Evolutionary conservation across 352 stramenopile species (phyloP).

Genomic region (Phytophthora constricta): DNA sequence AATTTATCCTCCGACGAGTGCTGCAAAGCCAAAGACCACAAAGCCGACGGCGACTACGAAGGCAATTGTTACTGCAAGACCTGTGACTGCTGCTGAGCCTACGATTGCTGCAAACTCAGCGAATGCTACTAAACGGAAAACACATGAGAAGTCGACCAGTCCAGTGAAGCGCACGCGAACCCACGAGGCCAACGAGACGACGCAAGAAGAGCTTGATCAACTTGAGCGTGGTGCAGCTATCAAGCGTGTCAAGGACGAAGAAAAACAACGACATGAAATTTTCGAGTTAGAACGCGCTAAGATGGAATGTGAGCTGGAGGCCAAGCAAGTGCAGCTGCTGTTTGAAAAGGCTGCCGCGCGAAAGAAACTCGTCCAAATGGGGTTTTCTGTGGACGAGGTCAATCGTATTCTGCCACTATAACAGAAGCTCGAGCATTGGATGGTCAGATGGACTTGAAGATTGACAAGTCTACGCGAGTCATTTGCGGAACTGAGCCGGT

Average conservation of each 20-base stretch:
- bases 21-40: not conserved
- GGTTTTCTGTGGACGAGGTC: slow-evolving; percentile 47
- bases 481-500: too few relatives aligned
- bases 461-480: too few relatives aligned
- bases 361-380: slow-evolving; percentile 53
- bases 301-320: slow-evolving; percentile 35
- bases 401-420: slow-evolving; percentile 48
- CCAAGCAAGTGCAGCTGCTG: slow-evolving; percentile 48
- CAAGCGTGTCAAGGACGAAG: slow-evolving; percentile 36
- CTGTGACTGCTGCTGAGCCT: not conserved
- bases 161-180: slow-evolving; percentile 18
- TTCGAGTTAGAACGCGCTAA: slow-evolving; percentile 36
- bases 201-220: slow-evolving; percentile 8
- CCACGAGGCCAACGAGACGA: slow-evolving; percentile 10
- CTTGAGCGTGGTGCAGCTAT: slow-evolving; percentile 36
- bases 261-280: slow-evolving; percentile 35
- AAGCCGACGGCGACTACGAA: not conserved
- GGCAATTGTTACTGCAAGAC: not conserved
- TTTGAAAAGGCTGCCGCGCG: slow-evolving; percentile 54
- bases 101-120: not conserved
- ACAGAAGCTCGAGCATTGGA: slow-evolving; percentile 7
- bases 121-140: slow-evolving; percentile 23
- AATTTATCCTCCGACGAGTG: not conserved
- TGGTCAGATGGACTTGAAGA: not conserved
- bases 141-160: slow-evolving; percentile 9